phyloP scores from a whole-genome alignment of 805 yeast genomes.

The Candida boleticola region DNA sequence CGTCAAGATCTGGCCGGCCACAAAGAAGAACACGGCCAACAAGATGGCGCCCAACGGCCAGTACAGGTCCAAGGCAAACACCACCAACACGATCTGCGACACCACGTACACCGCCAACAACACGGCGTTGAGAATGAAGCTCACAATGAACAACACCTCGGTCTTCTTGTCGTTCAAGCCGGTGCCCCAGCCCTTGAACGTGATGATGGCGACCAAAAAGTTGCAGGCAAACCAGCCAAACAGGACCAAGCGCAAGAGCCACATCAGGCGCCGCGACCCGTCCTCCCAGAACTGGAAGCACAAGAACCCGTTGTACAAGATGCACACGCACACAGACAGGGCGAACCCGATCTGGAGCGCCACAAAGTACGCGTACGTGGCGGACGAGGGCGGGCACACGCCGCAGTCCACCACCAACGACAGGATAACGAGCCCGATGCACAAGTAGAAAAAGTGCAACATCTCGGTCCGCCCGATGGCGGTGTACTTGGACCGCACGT shows the following conservation, averaged over 20 bases:
- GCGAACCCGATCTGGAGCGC: slow-evolving; percentile 75
- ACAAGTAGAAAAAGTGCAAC: slow-evolving; percentile 65
- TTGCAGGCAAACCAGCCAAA: slow-evolving; percentile 58
- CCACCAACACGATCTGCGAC: slow-evolving; percentile 66
- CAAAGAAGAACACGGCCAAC: slow-evolving; percentile 70
- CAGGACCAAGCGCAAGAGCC: slow-evolving; percentile 52
- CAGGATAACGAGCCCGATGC: slow-evolving; percentile 55
- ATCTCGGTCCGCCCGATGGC: slow-evolving; percentile 93
- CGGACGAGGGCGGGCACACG: slow-evolving; percentile 82
- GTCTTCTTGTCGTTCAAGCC: slow-evolving; percentile 52
- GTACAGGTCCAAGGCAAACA: slow-evolving; percentile 64
- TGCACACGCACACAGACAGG: slow-evolving; percentile 66
- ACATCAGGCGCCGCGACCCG: slow-evolving; percentile 69
- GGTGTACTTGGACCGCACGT: slow-evolving; percentile 81
- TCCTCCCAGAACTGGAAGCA: slow-evolving; percentile 95
- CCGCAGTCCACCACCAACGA: slow-evolving; percentile 87
- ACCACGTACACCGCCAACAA: slow-evolving; percentile 60
- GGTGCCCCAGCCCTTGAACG: slow-evolving; percentile 66
- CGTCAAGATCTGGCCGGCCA: slow-evolving; percentile 73
- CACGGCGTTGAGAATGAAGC: slow-evolving; percentile 70
- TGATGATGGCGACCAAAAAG: slow-evolving; percentile 65
- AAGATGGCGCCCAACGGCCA: slow-evolving; percentile 91
- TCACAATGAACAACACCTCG: slow-evolving; percentile 64
- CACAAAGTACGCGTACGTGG: slow-evolving; percentile 76
- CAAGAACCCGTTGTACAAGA: slow-evolving; percentile 71